A percentile compares a stretch with the other conserved stretches of the same genome.
These are phyloP conservation scores for Oryza glumipatula DNA, from an alignment of 176 grass and related monocot genomes.

Conservation along the genomic window DNA sequence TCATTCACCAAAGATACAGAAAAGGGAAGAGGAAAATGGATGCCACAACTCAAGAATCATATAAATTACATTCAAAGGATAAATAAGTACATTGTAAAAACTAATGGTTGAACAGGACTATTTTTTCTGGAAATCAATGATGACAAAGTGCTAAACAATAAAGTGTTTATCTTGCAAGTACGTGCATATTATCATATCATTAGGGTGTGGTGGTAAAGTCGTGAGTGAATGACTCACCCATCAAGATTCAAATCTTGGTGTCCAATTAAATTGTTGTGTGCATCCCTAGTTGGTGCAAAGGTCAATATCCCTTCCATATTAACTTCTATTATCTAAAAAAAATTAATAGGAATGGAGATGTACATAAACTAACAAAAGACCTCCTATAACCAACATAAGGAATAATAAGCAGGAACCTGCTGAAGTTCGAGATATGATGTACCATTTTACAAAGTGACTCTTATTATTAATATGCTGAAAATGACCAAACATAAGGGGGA, in stretches of 20 bases:
- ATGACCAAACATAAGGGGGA: conserved; percentile 8
- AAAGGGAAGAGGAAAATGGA: conserved; percentile 16
- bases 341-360: neutral
- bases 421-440: neutral
- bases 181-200: neutral
- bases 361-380: conserved; percentile 11
- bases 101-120: neutral
- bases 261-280: neutral
- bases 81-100: conserved; percentile 15
- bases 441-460: neutral
- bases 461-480: conserved; percentile 32
- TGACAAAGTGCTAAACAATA: neutral
- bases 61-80: conserved; percentile 22
- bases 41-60: neutral
- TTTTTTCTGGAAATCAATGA: conserved; percentile 27
- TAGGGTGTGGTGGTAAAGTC: neutral
- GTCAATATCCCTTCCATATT: neutral
- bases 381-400: conserved; percentile 8
- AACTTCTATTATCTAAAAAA: neutral
- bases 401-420: conserved; percentile 7
- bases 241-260: too few relatives aligned
- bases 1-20: neutral
- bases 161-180: neutral
- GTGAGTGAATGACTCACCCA: neutral
- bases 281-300: neutral